phyloP scores from a whole-genome alignment of 805 yeast genomes.

The Candida corydali region DNA sequence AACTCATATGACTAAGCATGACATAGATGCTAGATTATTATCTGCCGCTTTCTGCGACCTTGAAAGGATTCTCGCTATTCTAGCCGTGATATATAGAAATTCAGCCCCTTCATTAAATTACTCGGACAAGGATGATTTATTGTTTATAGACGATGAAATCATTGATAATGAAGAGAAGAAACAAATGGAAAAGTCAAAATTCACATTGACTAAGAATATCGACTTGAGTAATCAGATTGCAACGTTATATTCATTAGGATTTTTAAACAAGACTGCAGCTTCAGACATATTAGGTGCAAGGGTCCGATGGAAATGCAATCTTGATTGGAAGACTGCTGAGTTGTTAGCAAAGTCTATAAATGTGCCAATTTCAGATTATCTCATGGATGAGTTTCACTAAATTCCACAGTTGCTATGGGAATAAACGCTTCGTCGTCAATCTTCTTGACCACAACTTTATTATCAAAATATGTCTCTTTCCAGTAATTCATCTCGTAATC shows the following conservation, averaged over 20 bases:
- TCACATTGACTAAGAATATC: slow-evolving; percentile 37
- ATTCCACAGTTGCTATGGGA: slow-evolving; percentile 18
- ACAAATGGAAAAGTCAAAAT: slow-evolving; percentile 30
- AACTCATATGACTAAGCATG: slow-evolving; percentile 29
- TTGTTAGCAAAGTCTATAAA: slow-evolving; percentile 59
- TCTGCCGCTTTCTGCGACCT: slow-evolving; percentile 73
- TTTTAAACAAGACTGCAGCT: slow-evolving; percentile 39
- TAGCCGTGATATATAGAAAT: slow-evolving; percentile 60
- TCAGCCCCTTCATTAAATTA: slow-evolving; percentile 27
- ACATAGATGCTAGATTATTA: slow-evolving; percentile 56
- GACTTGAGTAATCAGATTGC: slow-evolving; percentile 57
- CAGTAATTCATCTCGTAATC: slow-evolving; percentile 54
- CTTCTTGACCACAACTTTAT: slow-evolving; percentile 40
- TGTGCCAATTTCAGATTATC: slow-evolving; percentile 62
- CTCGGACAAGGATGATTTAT: slow-evolving; percentile 15
- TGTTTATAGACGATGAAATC: slow-evolving; percentile 26
- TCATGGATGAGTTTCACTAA: slow-evolving; percentile 21
- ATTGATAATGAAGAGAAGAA: slow-evolving; percentile 30
- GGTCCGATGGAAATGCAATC: slow-evolving; percentile 75
- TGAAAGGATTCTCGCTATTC: slow-evolving; percentile 76
- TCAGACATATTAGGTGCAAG: slow-evolving; percentile 60
- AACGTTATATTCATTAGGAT: slow-evolving; percentile 52
- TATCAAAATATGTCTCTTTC: slow-evolving; percentile 46
- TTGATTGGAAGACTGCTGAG: slow-evolving; percentile 61
- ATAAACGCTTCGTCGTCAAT: slow-evolving; percentile 19